phyloP scores from a whole-genome alignment of 208 protist genomes.

The Borovskyia barvae region DNA sequence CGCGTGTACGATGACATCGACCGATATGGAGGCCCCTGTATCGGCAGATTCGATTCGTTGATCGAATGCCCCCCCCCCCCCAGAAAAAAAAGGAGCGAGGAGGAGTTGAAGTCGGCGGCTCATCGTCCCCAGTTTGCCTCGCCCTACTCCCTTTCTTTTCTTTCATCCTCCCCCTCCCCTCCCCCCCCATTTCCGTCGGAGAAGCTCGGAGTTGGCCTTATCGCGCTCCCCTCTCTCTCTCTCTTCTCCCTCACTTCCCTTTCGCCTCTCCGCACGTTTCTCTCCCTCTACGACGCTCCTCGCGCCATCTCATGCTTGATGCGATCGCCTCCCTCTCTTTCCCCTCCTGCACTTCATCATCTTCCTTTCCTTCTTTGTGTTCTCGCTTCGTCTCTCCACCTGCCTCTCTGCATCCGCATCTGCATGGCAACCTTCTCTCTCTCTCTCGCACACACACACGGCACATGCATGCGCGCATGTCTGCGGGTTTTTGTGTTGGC shows the following conservation, averaged over 20 bases:
- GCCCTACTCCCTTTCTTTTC: not conserved
- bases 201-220: no score
- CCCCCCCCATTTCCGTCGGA: not conserved
- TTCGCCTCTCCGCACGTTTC: not conserved
- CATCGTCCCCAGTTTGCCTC: not conserved
- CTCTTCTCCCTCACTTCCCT: not conserved
- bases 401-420: not conserved
- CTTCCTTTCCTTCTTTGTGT: no score
- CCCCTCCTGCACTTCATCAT: no score
- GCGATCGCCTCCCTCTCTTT: no score
- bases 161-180: not conserved
- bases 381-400: not conserved
- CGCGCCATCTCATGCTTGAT: not conserved
- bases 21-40: no score
- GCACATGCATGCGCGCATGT: no score
- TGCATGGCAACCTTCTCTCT: no score
- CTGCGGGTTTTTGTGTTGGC: no score
- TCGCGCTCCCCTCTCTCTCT: no score
- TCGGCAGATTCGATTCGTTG: no score
- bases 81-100: not conserved
- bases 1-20: no score
- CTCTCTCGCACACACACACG: no score
- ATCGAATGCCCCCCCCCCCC: constrained; percentile 7
- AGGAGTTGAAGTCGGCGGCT: not conserved
- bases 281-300: not conserved